Base-by-base conservation (phyloP, 352 stramenopile genomes). In the Thraustochytrium striatum region DNA sequence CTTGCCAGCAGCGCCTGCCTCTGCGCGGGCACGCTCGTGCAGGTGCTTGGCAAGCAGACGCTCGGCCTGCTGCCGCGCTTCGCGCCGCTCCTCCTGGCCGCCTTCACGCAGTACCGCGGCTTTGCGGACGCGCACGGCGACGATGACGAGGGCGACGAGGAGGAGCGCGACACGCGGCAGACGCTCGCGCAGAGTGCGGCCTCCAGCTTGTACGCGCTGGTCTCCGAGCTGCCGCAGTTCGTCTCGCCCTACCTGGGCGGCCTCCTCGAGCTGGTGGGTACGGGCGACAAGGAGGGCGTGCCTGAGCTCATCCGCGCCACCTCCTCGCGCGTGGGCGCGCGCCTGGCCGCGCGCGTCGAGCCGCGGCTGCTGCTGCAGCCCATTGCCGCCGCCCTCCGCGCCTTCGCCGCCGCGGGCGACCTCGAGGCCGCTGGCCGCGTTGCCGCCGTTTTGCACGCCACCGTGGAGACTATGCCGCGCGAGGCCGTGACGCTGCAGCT, bases 1-100 rank as follows among this genome's bases (percentile, higher is more conserved):
- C 52, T 75, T 3, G 50, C 65, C 19, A 75, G 65, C 65, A 75
- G 65, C 30, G 65, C 65, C 3, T 75, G 65, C 47, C 50, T 75
- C 11, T 75, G 65, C 50, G 65, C 61, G 0, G 65, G 65, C 30
- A 75, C 65, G 13, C 35, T 75, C 7, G 52, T 75, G 61, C 11
- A 7, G 33, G 52, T 75, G 0, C 65, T 75, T 28, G 65, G 65
- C 21, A 30, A 75, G 52, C 44, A 38, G 21, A 43, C 61, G 32
- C 52, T 75, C n/a, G 39, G 39, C 32, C 43, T 33, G 0, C 41
- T 75, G 32, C 44, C 52, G 21, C 58, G 52, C 25, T 75, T 75
- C 36, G 52, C 32, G 8, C 43, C 43, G 44, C 41, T 39, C 35
- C 21, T 75, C n/a, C 52, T 75, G 43, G 16, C 36, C 25, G 43